Evolutionary conservation across 768 basidiomycete genomes (phyloP).

Genomic region (Leccinellum luteum): DNA sequence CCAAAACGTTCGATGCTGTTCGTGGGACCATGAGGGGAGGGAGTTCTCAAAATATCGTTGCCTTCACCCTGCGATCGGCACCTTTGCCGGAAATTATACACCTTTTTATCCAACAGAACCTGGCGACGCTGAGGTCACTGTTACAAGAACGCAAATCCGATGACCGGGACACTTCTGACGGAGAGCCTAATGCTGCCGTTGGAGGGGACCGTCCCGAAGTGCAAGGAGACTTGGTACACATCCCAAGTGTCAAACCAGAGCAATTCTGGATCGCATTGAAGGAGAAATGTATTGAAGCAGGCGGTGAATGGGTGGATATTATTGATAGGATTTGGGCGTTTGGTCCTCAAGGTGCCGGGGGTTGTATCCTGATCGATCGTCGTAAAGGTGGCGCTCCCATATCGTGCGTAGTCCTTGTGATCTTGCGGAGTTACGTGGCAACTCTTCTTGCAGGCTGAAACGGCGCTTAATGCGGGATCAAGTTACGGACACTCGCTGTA

Average conservation of each 20-base stretch:
- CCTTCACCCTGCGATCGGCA: slow-evolving; percentile 77
- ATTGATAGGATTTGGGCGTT: slow-evolving; percentile 83
- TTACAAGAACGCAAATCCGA: slow-evolving; percentile 47
- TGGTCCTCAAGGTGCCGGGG: slow-evolving; percentile 84
- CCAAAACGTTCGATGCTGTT: slow-evolving; percentile 64
- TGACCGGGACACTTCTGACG: slow-evolving; percentile 26
- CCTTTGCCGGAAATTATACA: slow-evolving; percentile 74
- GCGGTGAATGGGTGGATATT: slow-evolving; percentile 76
- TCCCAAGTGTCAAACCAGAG: slow-evolving; percentile 64
- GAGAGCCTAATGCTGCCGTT: slow-evolving; percentile 12
- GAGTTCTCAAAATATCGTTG: slow-evolving; percentile 67
- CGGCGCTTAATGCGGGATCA: slow-evolving; percentile 43
- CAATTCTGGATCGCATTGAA: slow-evolving; percentile 79
- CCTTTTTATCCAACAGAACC: slow-evolving; percentile 76
- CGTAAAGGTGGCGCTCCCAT: slow-evolving; percentile 44
- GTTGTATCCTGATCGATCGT: slow-evolving; percentile 81
- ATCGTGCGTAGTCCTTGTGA: slow-evolving; percentile 49
- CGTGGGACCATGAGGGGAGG: slow-evolving; percentile 78
- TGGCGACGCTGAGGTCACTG: slow-evolving; percentile 59
- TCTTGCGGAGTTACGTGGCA: slow-evolving; percentile 3
- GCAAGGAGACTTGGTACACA: slow-evolving; percentile 58
- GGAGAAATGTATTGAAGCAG: slow-evolving; percentile 60
- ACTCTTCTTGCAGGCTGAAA: slow-evolving; percentile 43
- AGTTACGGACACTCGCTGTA: slow-evolving; percentile 29
- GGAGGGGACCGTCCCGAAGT: slow-evolving; percentile 41